A percentile compares a stretch with the other conserved stretches of the same genome.
Evolutionary conservation across 306 rosid genomes (phyloP).

Genomic region (Luffa acutangula): DNA sequence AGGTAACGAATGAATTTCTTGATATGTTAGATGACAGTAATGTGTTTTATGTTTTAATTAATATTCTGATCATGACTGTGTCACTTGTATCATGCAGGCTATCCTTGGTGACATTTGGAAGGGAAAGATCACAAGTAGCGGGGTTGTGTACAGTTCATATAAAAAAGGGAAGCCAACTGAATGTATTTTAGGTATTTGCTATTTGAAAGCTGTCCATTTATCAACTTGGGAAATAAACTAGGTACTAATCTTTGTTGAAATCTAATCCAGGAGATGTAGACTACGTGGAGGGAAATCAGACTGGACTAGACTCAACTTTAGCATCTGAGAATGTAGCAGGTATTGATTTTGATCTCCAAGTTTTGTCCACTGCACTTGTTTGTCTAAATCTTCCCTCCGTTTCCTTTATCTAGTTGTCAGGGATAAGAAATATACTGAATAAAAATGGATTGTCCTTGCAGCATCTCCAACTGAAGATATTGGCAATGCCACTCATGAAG

Average conservation of each 20-base stretch:
- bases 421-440: neutral
- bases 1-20: conserved; percentile 20
- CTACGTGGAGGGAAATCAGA: conserved; percentile 17
- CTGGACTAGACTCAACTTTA: conserved; percentile 13
- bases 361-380: neutral
- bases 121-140: conserved; percentile 43
- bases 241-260: neutral
- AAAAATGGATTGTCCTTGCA: conserved; percentile 4
- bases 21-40: neutral
- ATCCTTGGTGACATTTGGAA: conserved; percentile 35
- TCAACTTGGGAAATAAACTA: neutral
- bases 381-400: neutral
- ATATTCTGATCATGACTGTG: neutral
- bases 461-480: conserved; percentile 14
- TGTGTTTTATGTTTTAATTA: neutral
- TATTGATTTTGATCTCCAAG: neutral
- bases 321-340: neutral
- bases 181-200: conserved; percentile 24
- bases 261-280: conserved; percentile 26
- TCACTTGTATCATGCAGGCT: conserved; percentile 19
- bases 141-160: conserved; percentile 22
- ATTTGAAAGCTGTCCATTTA: neutral
- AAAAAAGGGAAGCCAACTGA: conserved; percentile 28
- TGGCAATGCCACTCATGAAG: conserved; percentile 6
- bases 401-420: conserved; percentile 3